These are phyloP conservation scores for Paramyrothecium sp. DNA, from an alignment of 2,329 filamentous ascomycete genomes.

Conservation along the genomic window DNA sequence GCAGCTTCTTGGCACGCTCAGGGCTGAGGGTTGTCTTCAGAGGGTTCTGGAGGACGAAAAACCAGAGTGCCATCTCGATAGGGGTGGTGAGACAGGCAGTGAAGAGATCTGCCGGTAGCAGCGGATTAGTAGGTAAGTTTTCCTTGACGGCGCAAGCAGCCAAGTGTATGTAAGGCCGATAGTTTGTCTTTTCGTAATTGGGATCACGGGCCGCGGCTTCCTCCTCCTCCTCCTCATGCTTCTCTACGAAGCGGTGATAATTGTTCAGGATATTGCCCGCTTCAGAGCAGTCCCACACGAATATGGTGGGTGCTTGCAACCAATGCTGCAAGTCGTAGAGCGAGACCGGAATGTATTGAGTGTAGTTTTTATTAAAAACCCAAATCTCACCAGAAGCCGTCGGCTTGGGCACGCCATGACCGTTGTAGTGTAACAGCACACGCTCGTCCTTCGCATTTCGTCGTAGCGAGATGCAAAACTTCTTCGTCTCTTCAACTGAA, in stretches of 20 bases:
- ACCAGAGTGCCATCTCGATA: conserved; percentile 95
- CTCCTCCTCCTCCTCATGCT: conserved; percentile 86
- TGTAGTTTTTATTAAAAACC: conserved; percentile 99
- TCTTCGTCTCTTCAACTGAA: conserved; percentile 95
- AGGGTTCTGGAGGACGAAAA: conserved; percentile 93
- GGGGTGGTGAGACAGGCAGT: conserved; percentile 94
- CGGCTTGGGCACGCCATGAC: conserved; percentile 93
- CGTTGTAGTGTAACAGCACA: conserved; percentile 98
- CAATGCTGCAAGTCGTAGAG: conserved; percentile 93
- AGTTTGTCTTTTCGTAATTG: conserved; percentile 75
- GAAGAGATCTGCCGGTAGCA: conserved; percentile 91
- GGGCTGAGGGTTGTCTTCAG: conserved; percentile 66
- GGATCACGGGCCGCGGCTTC: conserved; percentile 76
- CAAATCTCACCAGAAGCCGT: conserved; percentile 96
- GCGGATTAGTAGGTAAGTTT: conserved; percentile 90
- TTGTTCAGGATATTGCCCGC: conserved; percentile 94
- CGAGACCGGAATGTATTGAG: conserved; percentile 96
- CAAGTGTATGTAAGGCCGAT: conserved; percentile 75
- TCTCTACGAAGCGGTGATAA: conserved; percentile 91
- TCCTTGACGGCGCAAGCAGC: conserved; percentile 90
- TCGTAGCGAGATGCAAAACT: conserved; percentile 87
- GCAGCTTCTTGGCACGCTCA: conserved; percentile 83
- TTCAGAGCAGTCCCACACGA: conserved; percentile 97
- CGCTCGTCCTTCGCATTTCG: conserved; percentile 94
- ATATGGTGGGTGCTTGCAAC: conserved; percentile 93